Percentiles rank a stretch among this genome's conserved stretches.
Evolutionary conservation across 192 early-diverging fungal genomes (phyloP).

Genomic region (Pecoramyces ruminantium): DNA sequence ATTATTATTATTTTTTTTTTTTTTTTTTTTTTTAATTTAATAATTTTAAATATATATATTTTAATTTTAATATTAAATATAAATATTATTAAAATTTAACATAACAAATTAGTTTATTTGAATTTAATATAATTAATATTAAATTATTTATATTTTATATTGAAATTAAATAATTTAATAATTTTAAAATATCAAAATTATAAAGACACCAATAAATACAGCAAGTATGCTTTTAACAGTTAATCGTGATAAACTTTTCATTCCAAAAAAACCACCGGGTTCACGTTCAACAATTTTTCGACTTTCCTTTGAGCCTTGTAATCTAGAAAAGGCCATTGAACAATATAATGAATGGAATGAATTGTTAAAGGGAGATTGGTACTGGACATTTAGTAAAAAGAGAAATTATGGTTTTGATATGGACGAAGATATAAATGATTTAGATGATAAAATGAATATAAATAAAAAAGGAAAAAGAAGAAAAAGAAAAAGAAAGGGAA

Average conservation of each 20-base stretch:
- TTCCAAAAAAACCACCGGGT: slow-evolving; percentile 48
- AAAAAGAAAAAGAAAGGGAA: neutral
- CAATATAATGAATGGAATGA: slow-evolving; percentile 61
- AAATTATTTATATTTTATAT: too few species aligned
- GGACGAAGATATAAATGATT: neutral
- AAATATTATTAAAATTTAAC: too few species aligned
- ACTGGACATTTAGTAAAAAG: slow-evolving; percentile 70
- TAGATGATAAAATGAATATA: neutral
- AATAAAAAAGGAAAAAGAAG: neutral
- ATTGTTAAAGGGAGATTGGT: slow-evolving; percentile 51
- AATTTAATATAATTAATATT: too few species aligned
- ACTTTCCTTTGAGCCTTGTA: slow-evolving; percentile 61
- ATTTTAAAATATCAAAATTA: neutral
- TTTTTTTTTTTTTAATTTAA: too few species aligned
- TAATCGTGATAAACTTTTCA: slow-evolving; percentile 59
- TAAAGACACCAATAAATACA: slow-evolving; percentile 57
- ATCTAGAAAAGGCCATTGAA: slow-evolving; percentile 49
- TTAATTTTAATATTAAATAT: too few species aligned
- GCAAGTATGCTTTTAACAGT: slow-evolving; percentile 58
- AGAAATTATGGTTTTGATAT: slow-evolving; percentile 8
- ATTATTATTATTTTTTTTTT: too few species aligned
- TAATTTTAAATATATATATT: too few species aligned
- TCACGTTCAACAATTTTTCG: slow-evolving; percentile 53
- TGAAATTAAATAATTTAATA: too few species aligned
- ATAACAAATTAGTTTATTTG: too few species aligned